Evolutionary conservation across 306 rosid genomes (phyloP).

Genomic region (Quercus ilex): DNA sequence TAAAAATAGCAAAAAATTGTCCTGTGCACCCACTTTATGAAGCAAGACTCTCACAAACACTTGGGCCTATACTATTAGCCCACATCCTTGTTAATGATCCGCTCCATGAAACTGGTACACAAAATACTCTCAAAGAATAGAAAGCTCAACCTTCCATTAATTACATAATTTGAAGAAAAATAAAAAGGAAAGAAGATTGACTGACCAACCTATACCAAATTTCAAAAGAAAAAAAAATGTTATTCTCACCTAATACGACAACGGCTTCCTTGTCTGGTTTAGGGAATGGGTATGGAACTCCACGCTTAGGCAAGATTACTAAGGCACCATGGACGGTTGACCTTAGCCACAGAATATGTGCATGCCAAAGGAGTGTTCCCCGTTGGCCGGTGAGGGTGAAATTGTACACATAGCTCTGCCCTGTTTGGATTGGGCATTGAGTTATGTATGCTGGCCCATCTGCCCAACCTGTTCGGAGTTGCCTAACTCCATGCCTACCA

Average conservation of each 20-base stretch:
- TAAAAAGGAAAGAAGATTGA: too few relatives aligned
- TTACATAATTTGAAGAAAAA: too few relatives aligned
- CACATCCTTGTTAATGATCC: too few relatives aligned
- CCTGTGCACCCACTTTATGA: too few relatives aligned
- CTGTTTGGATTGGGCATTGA: conserved; percentile 78
- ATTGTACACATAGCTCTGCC: conserved; percentile 66
- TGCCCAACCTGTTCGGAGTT: conserved; percentile 81
- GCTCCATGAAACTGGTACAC: too few relatives aligned
- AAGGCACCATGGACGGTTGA: conserved; percentile 82
- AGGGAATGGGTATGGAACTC: conserved; percentile 88
- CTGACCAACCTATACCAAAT: too few relatives aligned
- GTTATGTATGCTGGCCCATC: conserved; percentile 90
- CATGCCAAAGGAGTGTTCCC: conserved; percentile 93
- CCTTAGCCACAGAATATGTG: conserved; percentile 85
- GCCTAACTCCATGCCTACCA: conserved; percentile 83
- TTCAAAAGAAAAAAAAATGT: too few relatives aligned
- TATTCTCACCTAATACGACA: conserved; percentile 58
- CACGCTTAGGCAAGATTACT: conserved; percentile 77
- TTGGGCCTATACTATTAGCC: too few relatives aligned
- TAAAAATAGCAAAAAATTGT: too few relatives aligned
- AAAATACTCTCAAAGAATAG: too few relatives aligned
- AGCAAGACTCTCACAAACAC: too few relatives aligned
- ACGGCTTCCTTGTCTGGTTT: conserved; percentile 70
- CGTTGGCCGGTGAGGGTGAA: conserved; percentile 87
- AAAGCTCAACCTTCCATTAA: too few relatives aligned